These are phyloP conservation scores for Actinomortierella wolfii DNA, from an alignment of 371 early-diverging fungal species.

Conservation along the genomic window DNA sequence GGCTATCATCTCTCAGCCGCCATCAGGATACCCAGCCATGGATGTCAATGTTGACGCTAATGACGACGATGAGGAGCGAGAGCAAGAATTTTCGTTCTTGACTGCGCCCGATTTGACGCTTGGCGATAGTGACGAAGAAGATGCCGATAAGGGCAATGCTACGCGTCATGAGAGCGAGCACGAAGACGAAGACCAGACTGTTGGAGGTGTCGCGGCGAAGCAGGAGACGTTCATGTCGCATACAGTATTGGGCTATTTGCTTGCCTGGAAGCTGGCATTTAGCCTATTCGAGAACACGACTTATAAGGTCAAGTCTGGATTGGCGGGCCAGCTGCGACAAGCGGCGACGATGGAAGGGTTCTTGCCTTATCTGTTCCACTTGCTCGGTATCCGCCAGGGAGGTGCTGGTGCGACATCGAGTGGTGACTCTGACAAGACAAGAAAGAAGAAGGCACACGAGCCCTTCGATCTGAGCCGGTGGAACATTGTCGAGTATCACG, in stretches of 20 bases:
- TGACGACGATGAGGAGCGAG: conserved; percentile 20
- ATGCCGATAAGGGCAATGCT: too few relatives aligned
- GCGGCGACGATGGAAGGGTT: conserved; percentile 55
- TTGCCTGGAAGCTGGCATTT: conserved; percentile 76
- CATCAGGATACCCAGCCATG: conserved; percentile 39
- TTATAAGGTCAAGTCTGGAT: conserved; percentile 70
- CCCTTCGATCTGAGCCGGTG: conserved; percentile 76
- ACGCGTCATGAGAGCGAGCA: conserved; percentile 29
- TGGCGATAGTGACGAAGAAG: too few relatives aligned
- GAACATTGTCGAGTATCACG: conserved; percentile 69
- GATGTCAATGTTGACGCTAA: conserved; percentile 43
- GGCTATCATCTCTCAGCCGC: conserved; percentile 34
- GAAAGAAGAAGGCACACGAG: conserved; percentile 10
- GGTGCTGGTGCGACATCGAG: conserved; percentile 17
- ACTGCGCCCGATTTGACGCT: neutral
- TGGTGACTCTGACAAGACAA: conserved; percentile 1
- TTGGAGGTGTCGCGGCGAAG: conserved; percentile 31
- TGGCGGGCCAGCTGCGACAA: conserved; percentile 67
- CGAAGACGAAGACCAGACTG: conserved; percentile 35
- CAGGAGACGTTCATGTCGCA: conserved; percentile 39
- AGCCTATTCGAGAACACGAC: conserved; percentile 87
- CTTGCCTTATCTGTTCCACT: conserved; percentile 64
- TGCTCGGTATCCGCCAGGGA: conserved; percentile 65
- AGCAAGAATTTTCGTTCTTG: conserved; percentile 27
- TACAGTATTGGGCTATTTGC: conserved; percentile 65